Conservation (phyloP, 371 early-diverging fungal genomes). For the Smittium mucronatum region DNA sequence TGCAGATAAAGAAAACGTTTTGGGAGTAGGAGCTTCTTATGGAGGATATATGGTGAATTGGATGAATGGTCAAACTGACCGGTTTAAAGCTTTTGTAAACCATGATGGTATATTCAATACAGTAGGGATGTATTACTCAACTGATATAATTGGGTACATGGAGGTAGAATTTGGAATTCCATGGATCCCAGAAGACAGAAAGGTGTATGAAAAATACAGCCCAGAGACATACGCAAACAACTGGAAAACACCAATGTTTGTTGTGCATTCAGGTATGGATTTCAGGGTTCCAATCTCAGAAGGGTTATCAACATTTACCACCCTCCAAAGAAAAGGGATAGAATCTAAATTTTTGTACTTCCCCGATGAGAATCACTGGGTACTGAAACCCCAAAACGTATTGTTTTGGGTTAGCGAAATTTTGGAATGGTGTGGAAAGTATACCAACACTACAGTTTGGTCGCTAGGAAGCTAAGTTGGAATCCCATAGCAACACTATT, state of each 20-base stretch:
- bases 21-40: constrained; percentile 66
- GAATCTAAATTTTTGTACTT: constrained; percentile 59
- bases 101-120: constrained; percentile 74
- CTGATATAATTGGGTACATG: constrained; percentile 66
- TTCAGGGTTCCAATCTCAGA: constrained; percentile 56
- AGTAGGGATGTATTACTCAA: constrained; percentile 47
- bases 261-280: constrained; percentile 57
- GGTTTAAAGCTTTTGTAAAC: constrained; percentile 61
- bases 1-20: constrained; percentile 47
- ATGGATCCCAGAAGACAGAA: constrained; percentile 40
- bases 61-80: constrained; percentile 52
- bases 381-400: constrained; percentile 61
- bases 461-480: too few species aligned
- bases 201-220: constrained; percentile 50
- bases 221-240: constrained; percentile 54
- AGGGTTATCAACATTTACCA: constrained; percentile 64
- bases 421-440: constrained; percentile 41
- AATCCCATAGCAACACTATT: too few species aligned
- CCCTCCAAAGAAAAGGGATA: constrained; percentile 57
- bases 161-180: constrained; percentile 68
- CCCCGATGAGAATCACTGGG: constrained; percentile 65
- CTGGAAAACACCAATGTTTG: constrained; percentile 70
- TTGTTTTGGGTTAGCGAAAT: constrained; percentile 63
- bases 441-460: too few species aligned
- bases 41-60: constrained; percentile 80